Percentiles rank a stretch among this genome's conserved stretches.
Conservation (phyloP, 176 grass and related monocot species). For the Hsuehochloa calcarea region DNA sequence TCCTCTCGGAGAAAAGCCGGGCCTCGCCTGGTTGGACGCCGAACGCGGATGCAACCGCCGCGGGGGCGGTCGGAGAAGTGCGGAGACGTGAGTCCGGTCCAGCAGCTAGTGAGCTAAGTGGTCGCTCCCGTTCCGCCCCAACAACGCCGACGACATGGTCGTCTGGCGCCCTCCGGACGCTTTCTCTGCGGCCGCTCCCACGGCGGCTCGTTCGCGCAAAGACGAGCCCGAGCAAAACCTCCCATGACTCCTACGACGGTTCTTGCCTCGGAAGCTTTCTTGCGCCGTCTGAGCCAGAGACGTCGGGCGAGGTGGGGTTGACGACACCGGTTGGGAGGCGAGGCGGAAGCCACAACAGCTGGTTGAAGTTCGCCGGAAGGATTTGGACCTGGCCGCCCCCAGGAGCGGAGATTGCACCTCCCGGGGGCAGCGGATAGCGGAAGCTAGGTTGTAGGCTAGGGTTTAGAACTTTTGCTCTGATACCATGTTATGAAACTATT, state of each 20-base stretch:
- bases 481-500: no score
- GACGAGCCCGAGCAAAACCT: constrained; percentile 37
- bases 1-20: constrained; percentile 63
- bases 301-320: background rate
- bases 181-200: constrained; percentile 69
- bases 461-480: no score
- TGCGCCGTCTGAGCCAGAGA: background rate
- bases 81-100: no score
- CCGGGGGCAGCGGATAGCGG: no score
- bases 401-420: no score
- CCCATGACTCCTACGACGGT: constrained; percentile 20
- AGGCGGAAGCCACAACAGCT: background rate
- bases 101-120: no score
- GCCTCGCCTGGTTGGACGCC: constrained; percentile 53
- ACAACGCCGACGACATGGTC: constrained; percentile 96
- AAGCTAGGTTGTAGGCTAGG: no score
- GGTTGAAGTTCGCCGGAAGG: no score
- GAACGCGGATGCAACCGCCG: constrained; percentile 42
- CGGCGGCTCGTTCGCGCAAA: constrained; percentile 58
- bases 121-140: constrained; percentile 68
- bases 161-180: constrained; percentile 67
- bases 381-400: no score
- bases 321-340: background rate
- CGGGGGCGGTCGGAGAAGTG: constrained; percentile 18
- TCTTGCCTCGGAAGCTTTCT: constrained; percentile 19